Conservation (phyloP, 2,329 filamentous ascomycete genomes). For the Aspergillus niger region DNA sequence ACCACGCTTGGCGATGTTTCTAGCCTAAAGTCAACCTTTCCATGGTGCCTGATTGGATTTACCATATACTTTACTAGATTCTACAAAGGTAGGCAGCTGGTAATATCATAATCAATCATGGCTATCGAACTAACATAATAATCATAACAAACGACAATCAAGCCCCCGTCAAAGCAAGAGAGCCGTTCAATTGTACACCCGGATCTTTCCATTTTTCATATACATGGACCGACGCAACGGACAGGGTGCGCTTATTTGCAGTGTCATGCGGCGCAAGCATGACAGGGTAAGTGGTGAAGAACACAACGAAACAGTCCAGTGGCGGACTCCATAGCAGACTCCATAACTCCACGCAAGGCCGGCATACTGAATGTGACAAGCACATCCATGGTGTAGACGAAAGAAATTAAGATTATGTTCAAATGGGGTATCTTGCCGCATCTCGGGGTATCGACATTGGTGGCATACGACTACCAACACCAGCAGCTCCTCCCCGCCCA, state of each 20-base stretch:
- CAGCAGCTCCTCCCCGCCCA: constrained; percentile 24
- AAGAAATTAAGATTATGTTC: constrained; percentile 17
- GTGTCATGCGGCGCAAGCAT: constrained; percentile 8
- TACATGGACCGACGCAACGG: constrained; percentile 2
- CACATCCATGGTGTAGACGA: neutral
- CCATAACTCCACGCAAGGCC: constrained; percentile 2
- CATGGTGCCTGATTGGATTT: neutral
- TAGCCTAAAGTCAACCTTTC: neutral
- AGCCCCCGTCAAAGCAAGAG: neutral
- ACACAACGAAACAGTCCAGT: neutral
- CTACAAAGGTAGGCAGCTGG: neutral
- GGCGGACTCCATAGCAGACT: neutral
- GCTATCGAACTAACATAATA: constrained; percentile 9
- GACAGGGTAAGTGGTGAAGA: neutral
- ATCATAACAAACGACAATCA: constrained; percentile 6
- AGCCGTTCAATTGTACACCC: neutral
- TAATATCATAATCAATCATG: constrained; percentile 6
- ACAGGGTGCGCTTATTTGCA: constrained; percentile 9
- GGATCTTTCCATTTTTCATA: neutral
- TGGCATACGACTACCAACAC: constrained; percentile 29
- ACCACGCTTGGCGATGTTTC: neutral
- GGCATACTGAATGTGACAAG: neutral
- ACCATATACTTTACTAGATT: neutral
- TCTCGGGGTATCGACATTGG: constrained; percentile 23
- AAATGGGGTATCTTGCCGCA: constrained; percentile 29